Conservation (phyloP, 805 yeast genomes). For the Wickerhamiella vanderwaltii region DNA sequence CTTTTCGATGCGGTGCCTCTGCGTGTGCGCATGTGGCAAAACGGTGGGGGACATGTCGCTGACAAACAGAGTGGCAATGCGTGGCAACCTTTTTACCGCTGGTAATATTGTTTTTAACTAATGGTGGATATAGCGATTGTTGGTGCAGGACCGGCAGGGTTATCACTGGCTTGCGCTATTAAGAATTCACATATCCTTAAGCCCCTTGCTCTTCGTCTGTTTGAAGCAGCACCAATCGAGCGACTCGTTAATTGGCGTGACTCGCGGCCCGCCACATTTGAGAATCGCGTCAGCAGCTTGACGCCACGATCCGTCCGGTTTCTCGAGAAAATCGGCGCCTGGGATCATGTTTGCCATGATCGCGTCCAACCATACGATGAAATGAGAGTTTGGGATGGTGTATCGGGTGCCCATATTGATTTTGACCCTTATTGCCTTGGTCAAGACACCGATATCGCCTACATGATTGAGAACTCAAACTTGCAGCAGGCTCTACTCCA, state of each 20-base stretch:
- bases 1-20: too few relatives aligned
- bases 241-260: conserved; percentile 39
- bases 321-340: conserved; percentile 59
- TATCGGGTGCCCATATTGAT: conserved; percentile 54
- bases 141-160: conserved; percentile 97
- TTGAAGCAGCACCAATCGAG: conserved; percentile 59
- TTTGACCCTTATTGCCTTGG: conserved; percentile 45
- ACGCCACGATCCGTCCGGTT: conserved; percentile 70
- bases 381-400: conserved; percentile 77
- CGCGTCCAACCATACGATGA: conserved; percentile 70
- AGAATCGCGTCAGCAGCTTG: conserved; percentile 74
- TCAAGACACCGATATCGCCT: conserved; percentile 39
- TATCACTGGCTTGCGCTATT: conserved; percentile 72
- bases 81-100: too few relatives aligned
- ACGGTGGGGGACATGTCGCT: too few relatives aligned
- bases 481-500: conserved; percentile 62
- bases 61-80: too few relatives aligned
- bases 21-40: too few relatives aligned
- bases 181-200: conserved; percentile 49
- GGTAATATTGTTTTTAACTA: too few relatives aligned
- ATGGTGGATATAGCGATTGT: conserved; percentile 71
- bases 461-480: conserved; percentile 81
- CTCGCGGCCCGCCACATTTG: conserved; percentile 29
- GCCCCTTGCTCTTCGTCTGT: conserved; percentile 48
- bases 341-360: conserved; percentile 56